These are phyloP conservation scores for Paramecium tetraurelia DNA, from an alignment of 73 alveolate genomes.

Conservation along the genomic window DNA sequence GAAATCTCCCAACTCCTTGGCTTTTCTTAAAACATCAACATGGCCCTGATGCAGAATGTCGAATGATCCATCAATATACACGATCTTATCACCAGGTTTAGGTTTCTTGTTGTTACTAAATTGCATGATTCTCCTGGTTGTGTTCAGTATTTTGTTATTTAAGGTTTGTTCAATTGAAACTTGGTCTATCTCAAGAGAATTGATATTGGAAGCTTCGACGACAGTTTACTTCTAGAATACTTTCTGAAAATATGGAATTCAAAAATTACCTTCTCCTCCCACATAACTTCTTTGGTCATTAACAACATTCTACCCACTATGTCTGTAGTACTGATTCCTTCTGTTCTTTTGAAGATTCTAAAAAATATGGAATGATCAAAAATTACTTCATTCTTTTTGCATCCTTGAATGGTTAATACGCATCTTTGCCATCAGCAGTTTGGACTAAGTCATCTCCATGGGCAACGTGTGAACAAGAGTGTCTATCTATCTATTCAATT, in stretches of 20 bases:
- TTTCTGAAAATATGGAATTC: slow-evolving; percentile 43
- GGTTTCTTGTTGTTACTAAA: slow-evolving; percentile 91
- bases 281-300: slow-evolving; percentile 78
- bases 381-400: slow-evolving; percentile 83
- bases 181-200: slow-evolving; percentile 21
- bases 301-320: slow-evolving; percentile 94
- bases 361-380: not conserved
- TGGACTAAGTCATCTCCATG: slow-evolving; percentile 98
- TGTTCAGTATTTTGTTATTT: slow-evolving; percentile 80
- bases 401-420: slow-evolving; percentile 80
- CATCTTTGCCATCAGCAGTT: slow-evolving; percentile 88
- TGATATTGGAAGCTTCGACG: not conserved
- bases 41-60: slow-evolving; percentile 93
- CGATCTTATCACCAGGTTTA: slow-evolving; percentile 83
- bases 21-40: slow-evolving; percentile 90
- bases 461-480: slow-evolving; percentile 92
- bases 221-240: slow-evolving; percentile 53
- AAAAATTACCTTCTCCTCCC: slow-evolving; percentile 58
- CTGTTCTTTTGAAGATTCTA: slow-evolving; percentile 94
- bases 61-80: slow-evolving; percentile 95
- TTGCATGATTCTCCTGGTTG: slow-evolving; percentile 93
- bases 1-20: slow-evolving; percentile 94
- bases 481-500: slow-evolving; percentile 80
- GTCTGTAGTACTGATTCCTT: slow-evolving; percentile 97
- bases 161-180: slow-evolving; percentile 54